phyloP scores from a whole-genome alignment of 2,329 filamentous ascomycete species.

The Botrytis porri region DNA sequence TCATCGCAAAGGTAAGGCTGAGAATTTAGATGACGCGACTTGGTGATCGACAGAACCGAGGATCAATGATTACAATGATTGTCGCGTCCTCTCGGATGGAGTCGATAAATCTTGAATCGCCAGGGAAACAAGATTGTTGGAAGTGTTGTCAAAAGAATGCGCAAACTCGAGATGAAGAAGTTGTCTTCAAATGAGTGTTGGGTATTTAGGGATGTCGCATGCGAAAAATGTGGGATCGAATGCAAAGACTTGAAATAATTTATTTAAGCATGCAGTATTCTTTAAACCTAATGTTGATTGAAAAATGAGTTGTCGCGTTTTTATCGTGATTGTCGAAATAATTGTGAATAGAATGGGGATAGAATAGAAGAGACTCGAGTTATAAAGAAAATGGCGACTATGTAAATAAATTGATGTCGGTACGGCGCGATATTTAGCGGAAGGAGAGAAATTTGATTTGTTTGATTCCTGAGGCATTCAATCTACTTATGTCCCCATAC shows the following conservation, averaged over 20 bases:
- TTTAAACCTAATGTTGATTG: background rate
- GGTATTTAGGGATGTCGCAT: constrained; percentile 3
- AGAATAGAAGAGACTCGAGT: constrained; percentile 9
- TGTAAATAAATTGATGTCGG: constrained; percentile 3
- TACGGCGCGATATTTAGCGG: constrained; percentile 3
- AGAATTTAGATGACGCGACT: background rate
- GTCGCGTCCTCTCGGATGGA: constrained; percentile 9
- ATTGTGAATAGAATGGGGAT: background rate
- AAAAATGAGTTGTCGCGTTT: background rate
- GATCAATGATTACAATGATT: constrained; percentile 6
- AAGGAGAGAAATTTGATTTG: background rate
- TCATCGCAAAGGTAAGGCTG: constrained; percentile 24
- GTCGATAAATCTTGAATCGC: background rate
- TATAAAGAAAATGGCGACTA: background rate
- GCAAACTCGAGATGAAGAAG: constrained; percentile 6
- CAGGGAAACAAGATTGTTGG: background rate
- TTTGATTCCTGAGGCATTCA: background rate
- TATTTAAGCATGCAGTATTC: background rate
- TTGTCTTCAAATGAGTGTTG: background rate
- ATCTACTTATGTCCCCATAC: background rate
- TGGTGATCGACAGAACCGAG: constrained; percentile 4
- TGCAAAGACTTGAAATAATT: constrained; percentile 7
- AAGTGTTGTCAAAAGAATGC: background rate
- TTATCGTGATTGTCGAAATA: background rate
- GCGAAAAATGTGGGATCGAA: background rate